Conservation (phyloP, 164 flowering plant species). For the Protea cynaroides region DNA sequence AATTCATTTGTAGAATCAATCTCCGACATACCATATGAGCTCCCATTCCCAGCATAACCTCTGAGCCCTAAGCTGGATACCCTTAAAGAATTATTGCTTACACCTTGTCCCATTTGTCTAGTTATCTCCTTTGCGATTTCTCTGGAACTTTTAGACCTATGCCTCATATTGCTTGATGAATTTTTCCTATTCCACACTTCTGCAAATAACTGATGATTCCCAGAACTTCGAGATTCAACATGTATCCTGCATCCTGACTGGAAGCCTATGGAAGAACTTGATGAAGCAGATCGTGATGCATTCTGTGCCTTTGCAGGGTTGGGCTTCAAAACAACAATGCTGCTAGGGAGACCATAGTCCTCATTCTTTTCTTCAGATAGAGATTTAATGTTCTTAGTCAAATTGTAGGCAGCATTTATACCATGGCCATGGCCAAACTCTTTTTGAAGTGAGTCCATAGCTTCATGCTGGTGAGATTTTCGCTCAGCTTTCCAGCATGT, state of each 20-base stretch:
- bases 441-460: conserved; percentile 16
- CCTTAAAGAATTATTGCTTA: conserved; percentile 20
- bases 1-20: conserved; percentile 49
- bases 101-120: conserved; percentile 22
- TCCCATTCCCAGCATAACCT: conserved; percentile 65
- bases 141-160: conserved; percentile 41
- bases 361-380: conserved; percentile 18
- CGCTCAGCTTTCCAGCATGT: conserved; percentile 20
- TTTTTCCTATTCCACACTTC: conserved; percentile 23
- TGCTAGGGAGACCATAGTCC: conserved; percentile 33
- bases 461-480: conserved; percentile 20
- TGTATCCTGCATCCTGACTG: conserved; percentile 23
- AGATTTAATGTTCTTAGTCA: conserved; percentile 22
- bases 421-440: conserved; percentile 9
- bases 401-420: conserved; percentile 12
- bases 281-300: conserved; percentile 18
- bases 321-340: conserved; percentile 90
- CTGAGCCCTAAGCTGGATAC: conserved; percentile 22
- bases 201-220: conserved; percentile 14
- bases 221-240: conserved; percentile 14
- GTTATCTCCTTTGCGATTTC: conserved; percentile 61
- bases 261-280: conserved; percentile 29
- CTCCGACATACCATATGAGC: conserved; percentile 45
- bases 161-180: conserved; percentile 22
- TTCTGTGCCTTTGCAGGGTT: conserved; percentile 35